Percentiles rank a stretch among this genome's conserved stretches.
phyloP scores from a whole-genome alignment of 2,329 filamentous ascomycete genomes.

The Fonsecaea pedrosoi region DNA sequence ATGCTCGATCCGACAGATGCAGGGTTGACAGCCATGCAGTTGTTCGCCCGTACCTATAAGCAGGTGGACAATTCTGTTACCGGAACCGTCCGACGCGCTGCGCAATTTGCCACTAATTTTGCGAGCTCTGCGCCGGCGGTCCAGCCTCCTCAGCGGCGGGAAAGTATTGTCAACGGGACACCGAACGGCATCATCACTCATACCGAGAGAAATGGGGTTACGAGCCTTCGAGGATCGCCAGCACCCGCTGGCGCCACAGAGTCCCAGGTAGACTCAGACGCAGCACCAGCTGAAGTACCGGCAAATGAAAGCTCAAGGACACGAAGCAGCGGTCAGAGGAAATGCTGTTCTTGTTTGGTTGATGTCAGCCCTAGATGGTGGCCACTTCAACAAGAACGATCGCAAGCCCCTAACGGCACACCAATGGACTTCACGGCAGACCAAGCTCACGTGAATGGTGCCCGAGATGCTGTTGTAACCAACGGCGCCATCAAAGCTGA shows the following conservation, averaged over 20 bases:
- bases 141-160: conserved; percentile 58
- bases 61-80: conserved; percentile 90
- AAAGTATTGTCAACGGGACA: conserved; percentile 60
- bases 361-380: conserved; percentile 65
- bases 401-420: conserved; percentile 26
- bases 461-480: conserved; percentile 29
- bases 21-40: conserved; percentile 80
- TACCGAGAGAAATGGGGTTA: conserved; percentile 31
- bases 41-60: conserved; percentile 89
- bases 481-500: conserved; percentile 40
- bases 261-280: conserved; percentile 29
- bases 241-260: conserved; percentile 6
- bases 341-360: conserved; percentile 51
- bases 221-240: conserved; percentile 41
- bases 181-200: conserved; percentile 27
- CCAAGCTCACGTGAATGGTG: conserved; percentile 7
- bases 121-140: conserved; percentile 42
- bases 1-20: conserved; percentile 77
- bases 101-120: conserved; percentile 61
- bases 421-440: conserved; percentile 13
- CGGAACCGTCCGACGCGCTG: conserved; percentile 91
- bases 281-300: conserved; percentile 18
- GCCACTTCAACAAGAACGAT: conserved; percentile 48
- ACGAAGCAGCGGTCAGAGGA: conserved; percentile 37
- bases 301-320: conserved; percentile 8